phyloP scores from a whole-genome alignment of 129 eudicot species.

The Escallonia rubra region DNA sequence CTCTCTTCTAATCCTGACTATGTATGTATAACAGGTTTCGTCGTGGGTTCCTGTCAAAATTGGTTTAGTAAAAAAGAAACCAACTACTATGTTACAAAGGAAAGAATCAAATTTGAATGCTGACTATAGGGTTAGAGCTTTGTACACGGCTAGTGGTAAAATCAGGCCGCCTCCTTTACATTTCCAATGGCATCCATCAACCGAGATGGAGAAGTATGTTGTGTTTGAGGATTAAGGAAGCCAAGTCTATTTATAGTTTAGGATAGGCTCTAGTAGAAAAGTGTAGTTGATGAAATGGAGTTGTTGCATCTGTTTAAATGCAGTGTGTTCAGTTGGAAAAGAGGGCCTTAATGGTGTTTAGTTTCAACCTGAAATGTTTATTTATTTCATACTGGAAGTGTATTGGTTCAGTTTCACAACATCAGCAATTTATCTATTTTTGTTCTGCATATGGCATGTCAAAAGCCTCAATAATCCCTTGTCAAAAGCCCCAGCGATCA shows the following conservation, averaged over 20 bases:
- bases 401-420: slow-evolving; percentile 24
- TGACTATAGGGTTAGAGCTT: slow-evolving; percentile 42
- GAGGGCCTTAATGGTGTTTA: not conserved
- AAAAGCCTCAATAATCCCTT: too few relatives aligned
- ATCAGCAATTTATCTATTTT: too few relatives aligned
- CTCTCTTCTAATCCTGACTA: slow-evolving; percentile 22
- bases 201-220: slow-evolving; percentile 6
- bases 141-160: slow-evolving; percentile 44
- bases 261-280: slow-evolving; percentile 12
- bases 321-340: slow-evolving; percentile 4
- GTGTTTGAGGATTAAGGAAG: slow-evolving; percentile 1
- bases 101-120: slow-evolving; percentile 32
- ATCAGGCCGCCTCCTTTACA: slow-evolving; percentile 17
- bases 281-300: slow-evolving; percentile 67
- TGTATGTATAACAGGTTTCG: slow-evolving; percentile 44
- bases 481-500: too few relatives aligned
- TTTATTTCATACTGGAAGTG: not conserved
- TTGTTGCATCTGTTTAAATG: slow-evolving; percentile 14
- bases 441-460: too few relatives aligned
- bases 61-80: slow-evolving; percentile 15
- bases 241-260: slow-evolving; percentile 11
- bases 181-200: slow-evolving; percentile 10
- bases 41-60: slow-evolving; percentile 29
- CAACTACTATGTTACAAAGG: slow-evolving; percentile 30
- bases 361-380: not conserved